Conservation (phyloP, 768 basidiomycete species). For the Kwoniella shandongensis region DNA sequence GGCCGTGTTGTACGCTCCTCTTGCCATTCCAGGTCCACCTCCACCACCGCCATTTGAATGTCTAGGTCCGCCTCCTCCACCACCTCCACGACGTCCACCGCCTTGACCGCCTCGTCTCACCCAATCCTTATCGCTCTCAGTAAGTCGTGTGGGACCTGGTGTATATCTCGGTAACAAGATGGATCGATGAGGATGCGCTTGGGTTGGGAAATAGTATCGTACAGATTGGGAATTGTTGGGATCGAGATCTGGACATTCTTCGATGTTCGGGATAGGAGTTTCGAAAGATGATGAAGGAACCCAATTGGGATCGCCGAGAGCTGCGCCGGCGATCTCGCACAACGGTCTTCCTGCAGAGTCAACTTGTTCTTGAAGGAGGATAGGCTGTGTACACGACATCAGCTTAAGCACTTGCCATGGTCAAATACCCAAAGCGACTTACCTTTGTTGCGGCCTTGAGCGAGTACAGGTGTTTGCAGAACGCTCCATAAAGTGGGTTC, state of each 20-base stretch:
- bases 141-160: slow-evolving; percentile 64
- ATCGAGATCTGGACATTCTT: slow-evolving; percentile 72
- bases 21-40: slow-evolving; percentile 33
- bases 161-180: slow-evolving; percentile 72
- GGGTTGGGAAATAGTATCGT: slow-evolving; percentile 83
- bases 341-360: no score
- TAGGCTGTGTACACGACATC: slow-evolving; percentile 59
- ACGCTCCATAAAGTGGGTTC: slow-evolving; percentile 79
- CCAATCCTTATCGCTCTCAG: slow-evolving; percentile 68
- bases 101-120: slow-evolving; percentile 58
- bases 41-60: slow-evolving; percentile 20
- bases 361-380: no score
- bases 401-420: background rate
- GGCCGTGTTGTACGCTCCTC: slow-evolving; percentile 12
- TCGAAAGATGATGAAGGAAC: slow-evolving; percentile 90
- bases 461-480: slow-evolving; percentile 76
- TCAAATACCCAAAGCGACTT: slow-evolving; percentile 42
- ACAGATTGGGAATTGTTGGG: slow-evolving; percentile 86
- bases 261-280: slow-evolving; percentile 63
- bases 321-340: slow-evolving; percentile 63
- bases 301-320: slow-evolving; percentile 80
- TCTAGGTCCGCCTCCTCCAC: slow-evolving; percentile 32
- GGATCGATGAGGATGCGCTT: slow-evolving; percentile 79
- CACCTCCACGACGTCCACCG: slow-evolving; percentile 33
- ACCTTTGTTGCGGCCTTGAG: slow-evolving; percentile 80